A percentile compares a stretch with the other conserved stretches of the same genome.
These are phyloP conservation scores for Mycosphaerella arachidis DNA, from an alignment of 2,329 filamentous ascomycete species.

Conservation along the genomic window DNA sequence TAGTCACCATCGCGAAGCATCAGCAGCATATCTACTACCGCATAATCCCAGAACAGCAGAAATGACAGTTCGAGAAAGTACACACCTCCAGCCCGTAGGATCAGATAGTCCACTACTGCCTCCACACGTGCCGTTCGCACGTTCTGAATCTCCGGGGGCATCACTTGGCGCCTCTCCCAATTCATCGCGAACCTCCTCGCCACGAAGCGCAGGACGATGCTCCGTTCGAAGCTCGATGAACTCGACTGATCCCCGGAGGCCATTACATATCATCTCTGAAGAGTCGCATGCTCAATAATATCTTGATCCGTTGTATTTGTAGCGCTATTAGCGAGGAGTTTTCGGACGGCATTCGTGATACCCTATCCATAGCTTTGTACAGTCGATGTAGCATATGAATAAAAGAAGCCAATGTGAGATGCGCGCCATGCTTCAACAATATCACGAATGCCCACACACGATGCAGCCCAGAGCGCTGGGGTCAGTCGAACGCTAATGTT, in stretches of 20 bases:
- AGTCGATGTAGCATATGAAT: neutral
- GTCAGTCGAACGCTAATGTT: no score
- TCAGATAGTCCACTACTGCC: conserved; percentile 15
- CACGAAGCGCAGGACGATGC: neutral
- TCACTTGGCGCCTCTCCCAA: conserved; percentile 1
- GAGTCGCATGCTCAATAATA: conserved; percentile 9
- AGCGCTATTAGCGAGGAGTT: conserved; percentile 16
- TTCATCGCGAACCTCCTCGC: neutral
- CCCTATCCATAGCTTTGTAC: neutral
- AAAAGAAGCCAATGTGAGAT: neutral
- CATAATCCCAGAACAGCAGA: conserved; percentile 1
- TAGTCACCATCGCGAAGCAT: conserved; percentile 1
- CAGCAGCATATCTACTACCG: conserved; percentile 4
- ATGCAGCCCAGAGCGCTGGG: no score
- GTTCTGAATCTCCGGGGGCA: conserved; percentile 6
- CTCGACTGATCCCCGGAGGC: conserved; percentile 4
- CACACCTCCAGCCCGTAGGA: neutral
- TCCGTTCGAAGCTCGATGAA: conserved; percentile 13
- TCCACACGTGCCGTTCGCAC: conserved; percentile 8
- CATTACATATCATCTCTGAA: conserved; percentile 3
- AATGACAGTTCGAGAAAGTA: conserved; percentile 2
- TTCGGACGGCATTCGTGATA: neutral
- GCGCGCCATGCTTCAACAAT: neutral
- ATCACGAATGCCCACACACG: neutral
- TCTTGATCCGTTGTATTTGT: conserved; percentile 1